Base-by-base conservation (phyloP, 306 rosid genomes). In the Prunus mira region DNA sequence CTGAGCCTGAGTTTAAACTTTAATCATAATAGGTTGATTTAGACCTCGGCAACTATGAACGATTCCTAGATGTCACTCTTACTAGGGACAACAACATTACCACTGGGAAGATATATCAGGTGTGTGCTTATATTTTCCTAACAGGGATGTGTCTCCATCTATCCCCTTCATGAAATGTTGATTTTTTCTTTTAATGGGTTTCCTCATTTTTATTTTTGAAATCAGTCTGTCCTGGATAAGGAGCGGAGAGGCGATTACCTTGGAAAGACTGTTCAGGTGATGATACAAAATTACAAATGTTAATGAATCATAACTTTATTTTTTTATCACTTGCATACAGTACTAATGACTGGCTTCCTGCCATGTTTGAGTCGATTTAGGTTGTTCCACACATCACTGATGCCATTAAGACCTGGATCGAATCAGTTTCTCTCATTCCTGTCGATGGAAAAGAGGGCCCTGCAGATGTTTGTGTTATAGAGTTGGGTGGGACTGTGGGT, bases 401-500 rank as follows among this genome's bases (percentile, higher is more conserved):
- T 86, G 97, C 99, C 69, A 92, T 96, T 62, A 96, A 81, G 79
- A 88, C 89, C 71, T 86, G 91, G 86, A 88, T 96, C 18, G 91
- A 92, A 63, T 84, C 93, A 0, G 98, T 96, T 65, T 91, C 98
- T 60, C 74, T 82, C 75, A 92, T 91, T 82, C 97, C 97, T 0
- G 98, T 96, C 12, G 98, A 90, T 78, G 98, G 97, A 49, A 88
- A 86, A 71, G 93, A 86, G 78, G 97, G 89, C 46, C 89, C 97
- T 55, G 97, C 99, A 17, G 96, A 92, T 86, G 99, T 96, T 81
- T 96, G 99, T 73, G 99, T 96, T 78, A 96, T 96, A 79, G 99
- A 96, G 84, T 83, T 96, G 78, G 99, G 99, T 69, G 98, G 98
- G 77, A 96, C 99, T 60, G 97, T 96, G 34, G 99, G 99, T 96